A percentile compares a stretch with the other conserved stretches of the same genome.
phyloP scores from a whole-genome alignment of 2,329 filamentous ascomycete species.

The Arthrobotrys conoides region DNA sequence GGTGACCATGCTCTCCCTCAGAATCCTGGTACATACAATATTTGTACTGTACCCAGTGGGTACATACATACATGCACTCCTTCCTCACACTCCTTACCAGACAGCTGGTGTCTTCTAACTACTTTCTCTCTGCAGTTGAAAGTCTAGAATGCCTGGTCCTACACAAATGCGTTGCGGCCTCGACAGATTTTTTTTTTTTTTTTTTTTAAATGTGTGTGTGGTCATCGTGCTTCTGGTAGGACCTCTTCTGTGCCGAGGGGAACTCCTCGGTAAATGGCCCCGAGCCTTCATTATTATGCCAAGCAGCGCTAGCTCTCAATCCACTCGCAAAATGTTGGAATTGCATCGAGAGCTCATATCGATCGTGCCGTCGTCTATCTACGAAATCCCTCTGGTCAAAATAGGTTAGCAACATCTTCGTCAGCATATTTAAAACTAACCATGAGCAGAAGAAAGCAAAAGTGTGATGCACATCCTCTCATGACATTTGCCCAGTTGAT shows the following conservation, averaged over 20 bases:
- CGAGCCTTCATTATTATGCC: slow-evolving; percentile 32
- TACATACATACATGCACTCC: slow-evolving; percentile 29
- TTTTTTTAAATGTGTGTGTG: slow-evolving; percentile 14
- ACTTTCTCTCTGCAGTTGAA: slow-evolving; percentile 4
- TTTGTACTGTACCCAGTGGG: slow-evolving; percentile 49
- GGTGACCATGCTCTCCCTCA: slow-evolving; percentile 54
- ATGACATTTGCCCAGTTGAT: slow-evolving; percentile 23
- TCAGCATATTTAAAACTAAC: slow-evolving; percentile 23
- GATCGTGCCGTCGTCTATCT: slow-evolving; percentile 46
- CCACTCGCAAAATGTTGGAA: slow-evolving; percentile 50
- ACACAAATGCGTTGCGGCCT: slow-evolving; percentile 44
- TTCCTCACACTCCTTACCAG: slow-evolving; percentile 32
- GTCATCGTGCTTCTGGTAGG: slow-evolving; percentile 50
- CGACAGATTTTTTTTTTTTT: slow-evolving; percentile 13
- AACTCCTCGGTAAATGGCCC: slow-evolving; percentile 59
- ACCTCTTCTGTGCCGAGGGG: slow-evolving; percentile 56
- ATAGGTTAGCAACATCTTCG: slow-evolving; percentile 38
- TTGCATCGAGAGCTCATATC: slow-evolving; percentile 54
- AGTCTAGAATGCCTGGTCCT: slow-evolving; percentile 55
- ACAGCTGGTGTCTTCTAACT: slow-evolving; percentile 22
- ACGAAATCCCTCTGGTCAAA: slow-evolving; percentile 46
- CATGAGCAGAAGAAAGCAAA: slow-evolving; percentile 21
- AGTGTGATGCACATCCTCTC: slow-evolving; percentile 26
- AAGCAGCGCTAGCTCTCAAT: slow-evolving; percentile 37
- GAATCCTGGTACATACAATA: slow-evolving; percentile 49